Evolutionary conservation across 306 rosid species (phyloP), one percentile per base, ranked within the genome.

Genomic region (Quercus agrifolia): DNA sequence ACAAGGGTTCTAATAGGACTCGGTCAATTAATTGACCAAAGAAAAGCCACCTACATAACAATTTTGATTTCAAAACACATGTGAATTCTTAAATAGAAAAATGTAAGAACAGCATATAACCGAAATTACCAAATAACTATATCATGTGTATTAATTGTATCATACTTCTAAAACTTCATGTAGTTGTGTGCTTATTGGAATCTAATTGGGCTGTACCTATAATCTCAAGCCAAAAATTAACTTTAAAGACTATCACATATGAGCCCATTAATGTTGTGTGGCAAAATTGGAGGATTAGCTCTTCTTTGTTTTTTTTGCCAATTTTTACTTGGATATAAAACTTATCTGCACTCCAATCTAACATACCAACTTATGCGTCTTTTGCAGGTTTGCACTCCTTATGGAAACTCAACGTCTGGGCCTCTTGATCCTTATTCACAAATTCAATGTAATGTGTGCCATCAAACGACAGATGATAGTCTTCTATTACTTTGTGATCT

Each of bases 401-500:
- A 23, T 83, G 93, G 87, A 30, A 84, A 85, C 68, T 15, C 71
- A 80, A 66, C 77, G 14, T 84, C 74, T 55, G 85, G 86, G 82
- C 83, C 81, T 63, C 55, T 31, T 74, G 84, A 80, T 80, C 86
- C 90, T 68, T 67, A 80, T 85, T 87, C 83, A 25, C 81, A 88
- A 23, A 81, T 85, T 56, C 46, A 28, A n/a, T 92, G 98, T 28
- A 35, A 70, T 75, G 76, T 85, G 38, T 92, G 98, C 78, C 72
- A 73, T 23, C 80, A 78, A 21, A 76, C 20, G 77, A 72, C 70
- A 56, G 91, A 92, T 82, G 98, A 91, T 20, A 73, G 73, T 82
- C 87, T 87, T 72, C 59, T 91, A 57, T 77, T 94, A 55, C 86
- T 92, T 7, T 94, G 98, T 82, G 91, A 92, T 81, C 87, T 86